These are phyloP conservation scores for Cotoneaster glaucophyllus DNA, from an alignment of 306 rosid genomes.

Conservation along the genomic window DNA sequence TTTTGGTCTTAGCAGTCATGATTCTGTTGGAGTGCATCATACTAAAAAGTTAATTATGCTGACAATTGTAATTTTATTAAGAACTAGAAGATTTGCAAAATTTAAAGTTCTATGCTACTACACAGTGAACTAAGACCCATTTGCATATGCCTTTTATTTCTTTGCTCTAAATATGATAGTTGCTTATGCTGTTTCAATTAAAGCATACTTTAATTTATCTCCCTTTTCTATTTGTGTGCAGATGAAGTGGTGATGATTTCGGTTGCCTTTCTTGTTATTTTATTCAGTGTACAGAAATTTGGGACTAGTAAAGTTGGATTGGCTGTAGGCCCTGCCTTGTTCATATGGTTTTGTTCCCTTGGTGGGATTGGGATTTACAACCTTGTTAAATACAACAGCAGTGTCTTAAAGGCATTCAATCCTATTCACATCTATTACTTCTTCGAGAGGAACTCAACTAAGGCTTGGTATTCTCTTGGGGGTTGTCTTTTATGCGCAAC, in stretches of 20 bases:
- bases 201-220: not conserved
- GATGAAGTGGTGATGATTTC: slow-evolving; percentile 87
- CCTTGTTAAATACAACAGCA: slow-evolving; percentile 64
- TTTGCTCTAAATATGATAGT: not conserved
- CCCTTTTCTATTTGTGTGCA: slow-evolving; percentile 41
- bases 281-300: slow-evolving; percentile 92
- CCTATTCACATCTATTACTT: slow-evolving; percentile 83
- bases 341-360: slow-evolving; percentile 91
- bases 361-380: slow-evolving; percentile 82
- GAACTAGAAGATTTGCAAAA: too few relatives aligned
- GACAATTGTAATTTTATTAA: too few relatives aligned
- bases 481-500: slow-evolving; percentile 98
- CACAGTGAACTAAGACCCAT: too few relatives aligned
- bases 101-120: too few relatives aligned
- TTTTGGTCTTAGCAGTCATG: not conserved
- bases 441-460: slow-evolving; percentile 89
- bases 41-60: too few relatives aligned
- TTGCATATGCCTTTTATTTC: not conserved
- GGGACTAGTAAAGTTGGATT: slow-evolving; percentile 98
- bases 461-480: slow-evolving; percentile 95
- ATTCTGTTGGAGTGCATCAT: not conserved
- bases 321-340: slow-evolving; percentile 89
- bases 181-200: not conserved
- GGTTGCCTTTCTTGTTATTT: slow-evolving; percentile 69
- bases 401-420: slow-evolving; percentile 81